Evolutionary conservation across 371 early-diverging fungal genomes (phyloP).

Genomic region (Entomophthora muscae): DNA sequence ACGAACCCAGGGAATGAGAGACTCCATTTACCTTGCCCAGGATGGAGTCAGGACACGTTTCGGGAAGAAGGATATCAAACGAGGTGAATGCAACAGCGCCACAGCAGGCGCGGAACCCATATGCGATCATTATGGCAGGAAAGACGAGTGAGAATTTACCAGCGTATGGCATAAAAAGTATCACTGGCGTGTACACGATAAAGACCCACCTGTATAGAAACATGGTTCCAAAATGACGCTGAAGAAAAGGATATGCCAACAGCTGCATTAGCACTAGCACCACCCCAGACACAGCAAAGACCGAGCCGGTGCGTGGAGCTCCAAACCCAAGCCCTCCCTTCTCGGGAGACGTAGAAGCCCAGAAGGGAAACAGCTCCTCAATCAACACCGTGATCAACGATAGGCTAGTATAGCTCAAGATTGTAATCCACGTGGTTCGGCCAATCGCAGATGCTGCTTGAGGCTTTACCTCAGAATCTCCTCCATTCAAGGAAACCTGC

Average conservation of each 20-base stretch:
- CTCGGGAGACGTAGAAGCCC: not conserved
- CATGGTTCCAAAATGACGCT: not conserved
- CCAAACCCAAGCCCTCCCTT: too few species aligned
- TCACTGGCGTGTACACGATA: conserved; percentile 19
- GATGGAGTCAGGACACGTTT: not conserved
- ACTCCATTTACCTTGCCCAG: conserved; percentile 52
- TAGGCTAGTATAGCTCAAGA: not conserved
- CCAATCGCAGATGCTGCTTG: not conserved
- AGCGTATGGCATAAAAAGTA: conserved; percentile 22
- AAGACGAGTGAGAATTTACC: conserved; percentile 10
- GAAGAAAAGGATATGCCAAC: not conserved
- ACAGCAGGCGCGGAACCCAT: not conserved
- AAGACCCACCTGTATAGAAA: conserved; percentile 18
- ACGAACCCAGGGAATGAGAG: conserved; percentile 36
- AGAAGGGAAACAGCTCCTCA: not conserved
- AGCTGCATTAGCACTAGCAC: not conserved
- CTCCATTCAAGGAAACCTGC: too few species aligned
- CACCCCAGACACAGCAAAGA: not conserved
- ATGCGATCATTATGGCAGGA: conserved; percentile 14
- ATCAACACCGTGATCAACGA: not conserved
- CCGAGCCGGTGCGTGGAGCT: not conserved
- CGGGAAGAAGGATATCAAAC: conserved; percentile 17
- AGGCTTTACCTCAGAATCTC: too few species aligned
- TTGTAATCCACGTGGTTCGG: not conserved
- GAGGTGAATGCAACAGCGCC: not conserved